These are phyloP conservation scores for Trichoderma asperelloides DNA, from an alignment of 495 filamentous ascomycete species.

Conservation along the genomic window DNA sequence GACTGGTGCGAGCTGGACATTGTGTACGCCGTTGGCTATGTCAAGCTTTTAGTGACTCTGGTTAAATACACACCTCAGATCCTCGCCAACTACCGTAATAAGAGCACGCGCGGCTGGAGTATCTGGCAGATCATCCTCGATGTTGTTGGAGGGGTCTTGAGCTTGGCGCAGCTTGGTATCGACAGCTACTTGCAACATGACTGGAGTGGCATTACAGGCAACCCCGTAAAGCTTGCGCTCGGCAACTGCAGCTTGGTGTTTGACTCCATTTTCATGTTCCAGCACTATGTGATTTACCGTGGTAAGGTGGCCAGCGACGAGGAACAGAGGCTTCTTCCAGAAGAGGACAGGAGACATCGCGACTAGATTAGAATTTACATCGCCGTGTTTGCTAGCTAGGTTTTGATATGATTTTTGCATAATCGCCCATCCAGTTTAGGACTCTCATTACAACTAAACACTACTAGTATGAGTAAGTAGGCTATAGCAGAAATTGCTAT, in stretches of 20 bases:
- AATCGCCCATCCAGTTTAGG: background rate
- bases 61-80: slow-evolving; percentile 91
- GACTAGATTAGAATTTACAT: background rate
- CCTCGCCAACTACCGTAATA: slow-evolving; percentile 67
- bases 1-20: slow-evolving; percentile 40
- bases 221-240: slow-evolving; percentile 81
- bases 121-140: slow-evolving; percentile 84
- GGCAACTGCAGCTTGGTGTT: slow-evolving; percentile 80
- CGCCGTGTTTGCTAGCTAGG: background rate
- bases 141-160: slow-evolving; percentile 70
- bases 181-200: slow-evolving; percentile 78
- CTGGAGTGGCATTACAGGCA: slow-evolving; percentile 85
- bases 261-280: slow-evolving; percentile 72
- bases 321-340: background rate
- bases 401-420: background rate
- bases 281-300: slow-evolving; percentile 78
- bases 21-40: slow-evolving; percentile 71
- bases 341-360: background rate
- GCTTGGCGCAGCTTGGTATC: slow-evolving; percentile 68
- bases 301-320: background rate
- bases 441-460: too few species aligned
- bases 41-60: slow-evolving; percentile 81
- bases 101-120: slow-evolving; percentile 80
- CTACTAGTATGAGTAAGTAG: too few species aligned
- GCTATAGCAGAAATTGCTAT: background rate